Percentiles rank a stretch among this genome's conserved stretches.
phyloP scores from a whole-genome alignment of 2,329 filamentous ascomycete genomes.

The Ophiosphaerella narmari region DNA sequence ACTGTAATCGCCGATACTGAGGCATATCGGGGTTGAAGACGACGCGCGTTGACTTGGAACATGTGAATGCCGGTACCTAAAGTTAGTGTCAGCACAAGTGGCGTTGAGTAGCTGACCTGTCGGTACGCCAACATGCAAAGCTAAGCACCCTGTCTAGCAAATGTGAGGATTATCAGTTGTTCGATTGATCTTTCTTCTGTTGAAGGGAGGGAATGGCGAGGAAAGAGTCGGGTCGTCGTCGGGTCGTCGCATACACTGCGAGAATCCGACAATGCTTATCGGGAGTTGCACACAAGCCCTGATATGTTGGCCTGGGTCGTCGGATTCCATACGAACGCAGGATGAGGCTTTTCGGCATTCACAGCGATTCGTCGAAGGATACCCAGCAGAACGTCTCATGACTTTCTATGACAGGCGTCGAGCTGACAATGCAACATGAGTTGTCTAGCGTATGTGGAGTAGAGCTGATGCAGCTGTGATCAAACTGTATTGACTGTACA shows the following conservation, averaged over 20 bases:
- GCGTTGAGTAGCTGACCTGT: slow-evolving; percentile 4
- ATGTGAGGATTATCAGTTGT: slow-evolving; percentile 18
- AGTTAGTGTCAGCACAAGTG: no score
- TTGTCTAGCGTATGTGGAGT: slow-evolving; percentile 39
- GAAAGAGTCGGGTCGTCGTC: slow-evolving; percentile 13
- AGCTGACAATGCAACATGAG: slow-evolving; percentile 18
- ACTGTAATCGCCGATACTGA: no score
- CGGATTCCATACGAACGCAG: slow-evolving; percentile 4
- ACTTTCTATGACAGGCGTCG: slow-evolving; percentile 17
- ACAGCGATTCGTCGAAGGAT: slow-evolving; percentile 16
- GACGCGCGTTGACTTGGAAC: no score
- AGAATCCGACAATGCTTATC: slow-evolving; percentile 10
- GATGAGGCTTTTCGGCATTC: slow-evolving; percentile 3
- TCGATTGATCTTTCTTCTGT: slow-evolving; percentile 11
- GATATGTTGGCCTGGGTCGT: slow-evolving; percentile 5
- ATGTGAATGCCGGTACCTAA: no score
- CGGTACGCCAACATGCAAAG: slow-evolving; percentile 7
- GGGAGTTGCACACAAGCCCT: slow-evolving; percentile 2
- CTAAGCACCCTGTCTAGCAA: slow-evolving; percentile 11
- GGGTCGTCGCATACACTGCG: slow-evolving; percentile 18
- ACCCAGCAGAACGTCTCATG: slow-evolving; percentile 12
- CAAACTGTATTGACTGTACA: slow-evolving; percentile 18
- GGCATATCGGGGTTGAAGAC: no score
- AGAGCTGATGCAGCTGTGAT: slow-evolving; percentile 22
- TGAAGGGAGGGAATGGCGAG: slow-evolving; percentile 6